phyloP scores from a whole-genome alignment of 495 filamentous ascomycete species.

The Rusavskia elegans region DNA sequence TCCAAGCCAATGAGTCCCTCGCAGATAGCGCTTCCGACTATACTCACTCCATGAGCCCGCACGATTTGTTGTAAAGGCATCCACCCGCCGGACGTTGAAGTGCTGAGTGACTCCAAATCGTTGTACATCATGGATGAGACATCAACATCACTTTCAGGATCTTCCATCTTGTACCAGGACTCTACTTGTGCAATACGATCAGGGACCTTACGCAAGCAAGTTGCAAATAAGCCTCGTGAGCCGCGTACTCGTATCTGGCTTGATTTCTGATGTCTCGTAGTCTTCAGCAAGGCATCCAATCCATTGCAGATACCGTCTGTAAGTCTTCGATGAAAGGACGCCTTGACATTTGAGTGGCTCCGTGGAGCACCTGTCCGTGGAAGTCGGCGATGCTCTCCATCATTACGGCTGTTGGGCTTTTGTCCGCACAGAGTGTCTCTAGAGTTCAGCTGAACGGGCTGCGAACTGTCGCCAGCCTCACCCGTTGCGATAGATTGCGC shows the following conservation, averaged over 20 bases:
- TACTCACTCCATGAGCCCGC: slow-evolving; percentile 46
- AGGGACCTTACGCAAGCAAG: slow-evolving; percentile 46
- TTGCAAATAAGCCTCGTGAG: slow-evolving; percentile 46
- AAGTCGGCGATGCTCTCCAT: background rate
- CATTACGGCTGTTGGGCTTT: background rate
- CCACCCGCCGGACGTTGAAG: slow-evolving; percentile 40
- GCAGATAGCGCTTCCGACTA: slow-evolving; percentile 38
- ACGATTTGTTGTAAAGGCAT: slow-evolving; percentile 45
- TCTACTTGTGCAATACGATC: slow-evolving; percentile 48
- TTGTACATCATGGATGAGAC: slow-evolving; percentile 36
- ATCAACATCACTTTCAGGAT: slow-evolving; percentile 29
- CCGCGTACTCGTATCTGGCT: slow-evolving; percentile 2
- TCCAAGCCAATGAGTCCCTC: slow-evolving; percentile 28
- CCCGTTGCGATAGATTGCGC: background rate
- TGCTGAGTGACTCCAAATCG: slow-evolving; percentile 47
- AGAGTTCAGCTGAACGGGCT: background rate
- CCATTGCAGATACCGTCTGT: slow-evolving; percentile 29
- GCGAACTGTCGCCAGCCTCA: background rate
- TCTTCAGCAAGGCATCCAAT: slow-evolving; percentile 29
- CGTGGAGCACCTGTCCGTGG: background rate
- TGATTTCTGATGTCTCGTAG: slow-evolving; percentile 18
- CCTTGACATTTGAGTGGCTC: background rate
- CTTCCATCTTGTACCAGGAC: slow-evolving; percentile 30
- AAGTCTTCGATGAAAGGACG: slow-evolving; percentile 9
- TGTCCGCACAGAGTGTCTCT: background rate